These are phyloP conservation scores for Clathrospora elynae DNA, from an alignment of 2,329 filamentous ascomycete genomes.

Conservation along the genomic window DNA sequence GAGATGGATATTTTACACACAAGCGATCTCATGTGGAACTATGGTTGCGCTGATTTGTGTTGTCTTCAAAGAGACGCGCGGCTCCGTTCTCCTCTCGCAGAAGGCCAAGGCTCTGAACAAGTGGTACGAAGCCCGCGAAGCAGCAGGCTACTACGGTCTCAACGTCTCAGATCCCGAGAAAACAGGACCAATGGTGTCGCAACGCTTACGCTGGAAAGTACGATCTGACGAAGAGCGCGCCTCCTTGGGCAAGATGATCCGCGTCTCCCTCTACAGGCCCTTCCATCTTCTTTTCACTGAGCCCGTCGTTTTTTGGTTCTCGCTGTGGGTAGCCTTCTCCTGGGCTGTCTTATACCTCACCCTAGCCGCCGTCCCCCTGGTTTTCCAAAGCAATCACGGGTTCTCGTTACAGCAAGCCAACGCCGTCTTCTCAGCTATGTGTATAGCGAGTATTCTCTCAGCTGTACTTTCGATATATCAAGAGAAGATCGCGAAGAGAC, in stretches of 20 bases:
- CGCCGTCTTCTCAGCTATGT: constrained; percentile 75
- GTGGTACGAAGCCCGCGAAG: constrained; percentile 78
- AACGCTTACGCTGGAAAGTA: constrained; percentile 78
- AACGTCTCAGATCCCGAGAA: constrained; percentile 48
- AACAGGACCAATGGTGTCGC: constrained; percentile 39
- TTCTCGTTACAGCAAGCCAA: constrained; percentile 72
- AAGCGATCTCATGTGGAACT: constrained; percentile 70
- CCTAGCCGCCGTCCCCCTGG: constrained; percentile 78
- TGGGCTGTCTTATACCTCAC: constrained; percentile 90
- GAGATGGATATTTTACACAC: constrained; percentile 90
- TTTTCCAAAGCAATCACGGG: constrained; percentile 70
- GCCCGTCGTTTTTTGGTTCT: constrained; percentile 83
- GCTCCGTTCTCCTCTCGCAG: constrained; percentile 75
- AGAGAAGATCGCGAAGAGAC: constrained; percentile 65
- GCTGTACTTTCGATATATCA: constrained; percentile 73
- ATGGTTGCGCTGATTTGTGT: constrained; percentile 68
- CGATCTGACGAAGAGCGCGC: constrained; percentile 76
- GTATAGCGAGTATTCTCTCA: constrained; percentile 67
- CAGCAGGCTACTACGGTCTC: constrained; percentile 63
- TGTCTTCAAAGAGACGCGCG: constrained; percentile 82
- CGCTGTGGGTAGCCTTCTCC: constrained; percentile 84
- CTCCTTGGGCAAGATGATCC: constrained; percentile 70
- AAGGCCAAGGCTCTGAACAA: constrained; percentile 75
- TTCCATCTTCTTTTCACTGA: constrained; percentile 79
- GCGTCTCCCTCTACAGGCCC: constrained; percentile 74